A percentile compares a stretch with the other conserved stretches of the same genome.
Conservation (phyloP, 768 basidiomycete genomes). For the Phaeolepiota aurea region DNA sequence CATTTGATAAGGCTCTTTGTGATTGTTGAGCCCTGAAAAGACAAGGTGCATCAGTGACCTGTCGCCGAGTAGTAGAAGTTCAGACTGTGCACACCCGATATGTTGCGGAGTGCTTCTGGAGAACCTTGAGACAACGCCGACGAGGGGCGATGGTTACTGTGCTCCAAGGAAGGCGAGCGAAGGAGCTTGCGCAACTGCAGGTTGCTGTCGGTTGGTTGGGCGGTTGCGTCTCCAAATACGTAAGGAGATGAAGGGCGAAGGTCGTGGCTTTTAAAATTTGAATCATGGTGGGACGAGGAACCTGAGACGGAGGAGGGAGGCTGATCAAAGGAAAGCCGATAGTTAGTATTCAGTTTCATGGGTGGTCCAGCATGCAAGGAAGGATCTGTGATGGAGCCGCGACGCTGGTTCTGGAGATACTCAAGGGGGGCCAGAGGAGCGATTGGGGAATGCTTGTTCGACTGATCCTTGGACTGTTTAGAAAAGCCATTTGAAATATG, state of each 20-base stretch:
- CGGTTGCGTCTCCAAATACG: constrained; percentile 61
- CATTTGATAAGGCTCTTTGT: constrained; percentile 26
- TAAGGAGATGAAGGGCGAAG: constrained; percentile 60
- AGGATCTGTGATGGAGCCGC: constrained; percentile 80
- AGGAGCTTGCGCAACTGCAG: constrained; percentile 51
- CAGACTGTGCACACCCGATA: constrained; percentile 17
- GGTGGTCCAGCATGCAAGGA: constrained; percentile 48
- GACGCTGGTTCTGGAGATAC: constrained; percentile 71
- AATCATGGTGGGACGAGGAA: constrained; percentile 18
- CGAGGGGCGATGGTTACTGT: constrained; percentile 18
- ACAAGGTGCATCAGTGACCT: constrained; percentile 7
- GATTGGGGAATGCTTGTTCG: constrained; percentile 38
- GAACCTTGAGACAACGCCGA: constrained; percentile 19
- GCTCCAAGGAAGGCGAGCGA: constrained; percentile 48
- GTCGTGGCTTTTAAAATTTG: constrained; percentile 24
- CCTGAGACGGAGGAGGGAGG: constrained; percentile 15
- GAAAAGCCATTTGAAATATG: constrained; percentile 1
- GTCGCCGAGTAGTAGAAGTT: constrained; percentile 8
- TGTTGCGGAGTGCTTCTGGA: constrained; percentile 17
- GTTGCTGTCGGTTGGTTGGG: constrained; percentile 20
- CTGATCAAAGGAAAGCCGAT: constrained; percentile 16
- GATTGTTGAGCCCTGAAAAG: constrained; percentile 16
- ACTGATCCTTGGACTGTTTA: neutral
- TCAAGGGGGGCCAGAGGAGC: constrained; percentile 69
- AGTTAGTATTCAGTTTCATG: constrained; percentile 16